Conservation (phyloP, 192 early-diverging fungal genomes). For the Backusella mclennaniae region DNA sequence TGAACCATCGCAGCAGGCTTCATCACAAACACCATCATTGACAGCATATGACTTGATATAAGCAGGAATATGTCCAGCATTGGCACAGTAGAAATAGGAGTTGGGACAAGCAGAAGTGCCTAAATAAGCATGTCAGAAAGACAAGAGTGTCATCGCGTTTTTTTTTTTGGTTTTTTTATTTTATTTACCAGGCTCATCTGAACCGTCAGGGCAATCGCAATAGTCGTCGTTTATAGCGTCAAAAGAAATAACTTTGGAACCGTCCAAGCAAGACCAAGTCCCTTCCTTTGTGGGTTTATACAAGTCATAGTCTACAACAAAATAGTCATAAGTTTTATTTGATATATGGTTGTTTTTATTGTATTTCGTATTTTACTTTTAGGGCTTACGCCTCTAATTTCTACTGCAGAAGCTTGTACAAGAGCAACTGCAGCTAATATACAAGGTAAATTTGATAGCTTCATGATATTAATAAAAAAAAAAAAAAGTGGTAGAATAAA, state of each 20-base stretch:
- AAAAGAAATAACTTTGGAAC: slow-evolving; percentile 64
- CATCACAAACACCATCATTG: slow-evolving; percentile 95
- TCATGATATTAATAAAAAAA: not conserved
- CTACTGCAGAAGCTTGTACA: slow-evolving; percentile 4
- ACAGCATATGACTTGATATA: slow-evolving; percentile 70
- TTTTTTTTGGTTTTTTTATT: not conserved
- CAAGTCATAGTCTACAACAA: slow-evolving; percentile 5
- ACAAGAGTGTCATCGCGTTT: not conserved
- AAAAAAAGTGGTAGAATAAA: not conserved
- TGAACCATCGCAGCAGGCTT: slow-evolving; percentile 94
- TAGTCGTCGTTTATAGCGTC: slow-evolving; percentile 92
- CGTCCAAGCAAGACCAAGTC: slow-evolving; percentile 74
- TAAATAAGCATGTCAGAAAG: slow-evolving; percentile 25
- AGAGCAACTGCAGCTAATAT: slow-evolving; percentile 11
- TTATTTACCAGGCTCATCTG: slow-evolving; percentile 87
- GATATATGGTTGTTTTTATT: not conserved
- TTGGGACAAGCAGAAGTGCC: slow-evolving; percentile 91
- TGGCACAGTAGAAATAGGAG: slow-evolving; percentile 78
- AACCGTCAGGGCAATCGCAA: slow-evolving; percentile 94
- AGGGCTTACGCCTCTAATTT: slow-evolving; percentile 2
- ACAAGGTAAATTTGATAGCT: slow-evolving; percentile 2
- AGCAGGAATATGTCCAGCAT: slow-evolving; percentile 69
- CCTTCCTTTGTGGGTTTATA: slow-evolving; percentile 23
- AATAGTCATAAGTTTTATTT: not conserved
- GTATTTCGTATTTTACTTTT: slow-evolving; percentile 8